Base-by-base conservation (phyloP, 768 basidiomycete species). In the Epithele typhae region DNA sequence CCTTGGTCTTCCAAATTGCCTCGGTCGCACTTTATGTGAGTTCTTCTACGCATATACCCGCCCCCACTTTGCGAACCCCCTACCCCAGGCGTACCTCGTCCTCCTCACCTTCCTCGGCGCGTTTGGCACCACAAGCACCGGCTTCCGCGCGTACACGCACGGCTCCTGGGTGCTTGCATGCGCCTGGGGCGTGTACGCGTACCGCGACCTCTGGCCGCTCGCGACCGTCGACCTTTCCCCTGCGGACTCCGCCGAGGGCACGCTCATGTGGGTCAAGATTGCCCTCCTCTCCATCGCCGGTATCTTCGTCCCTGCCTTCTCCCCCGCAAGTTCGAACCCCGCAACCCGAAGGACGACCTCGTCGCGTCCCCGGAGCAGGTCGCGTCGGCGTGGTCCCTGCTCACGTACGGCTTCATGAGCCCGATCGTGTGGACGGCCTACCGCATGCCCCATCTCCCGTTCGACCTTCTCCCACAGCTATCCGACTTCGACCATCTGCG, bases 361-460 rank as follows among this genome's bases (percentile, higher is more conserved):
- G 60, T 46, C 23, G 59, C 64, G 1, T 66, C 65, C 44, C 70
- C 73, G 0, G 75, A 78, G 54, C 75, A 76, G 46, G 74, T 71
- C 5, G 68, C 73, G 2, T 70, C 70, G 1, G 56, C 63, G 35
- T 48, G 71, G n/a, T 73, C 68, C 5, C 57, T 69, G 47, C 19
- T 69, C n/a, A 58, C 66, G 22, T 75, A 69, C 57, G 55, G 56
- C 23, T 76, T 64, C 62, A 56, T 77, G 55, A 69, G 74, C 34
- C 56, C 56, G 1, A 32, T 64, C n/a, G 56, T 72, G 18, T 57
- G 47, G 27, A 37, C 51, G 5, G 69, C 67, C 0, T 67, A 62
- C 36, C 53, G 62, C 0, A 37, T 62, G 14, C 52, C 64, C 0
- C 67, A 67, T 45, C 46, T 72, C 5, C 46, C 63, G 1, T 62